Evolutionary conservation across 2,329 filamentous ascomycete species (phyloP).

Genomic region (Venturia asperata): DNA sequence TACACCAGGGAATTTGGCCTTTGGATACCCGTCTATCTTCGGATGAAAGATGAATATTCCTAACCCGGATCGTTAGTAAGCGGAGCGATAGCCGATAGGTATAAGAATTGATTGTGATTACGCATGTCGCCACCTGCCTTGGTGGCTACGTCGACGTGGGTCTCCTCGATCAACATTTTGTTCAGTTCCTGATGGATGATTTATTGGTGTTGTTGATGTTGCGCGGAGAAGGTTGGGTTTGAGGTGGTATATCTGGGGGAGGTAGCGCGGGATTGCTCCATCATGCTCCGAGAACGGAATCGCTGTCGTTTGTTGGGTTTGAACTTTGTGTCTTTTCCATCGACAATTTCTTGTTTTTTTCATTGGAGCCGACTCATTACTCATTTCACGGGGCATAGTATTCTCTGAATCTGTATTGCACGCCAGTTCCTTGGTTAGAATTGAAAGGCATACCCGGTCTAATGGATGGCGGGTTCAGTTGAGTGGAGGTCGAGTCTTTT

Average conservation of each 20-base stretch:
- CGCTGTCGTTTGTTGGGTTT: too few relatives aligned
- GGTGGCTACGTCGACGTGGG: slow-evolving; percentile 52
- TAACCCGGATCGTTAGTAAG: slow-evolving; percentile 33
- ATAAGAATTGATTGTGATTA: slow-evolving; percentile 27
- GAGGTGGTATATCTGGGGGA: background rate
- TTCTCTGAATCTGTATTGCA: too few relatives aligned
- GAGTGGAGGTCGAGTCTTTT: background rate
- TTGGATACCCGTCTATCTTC: slow-evolving; percentile 73
- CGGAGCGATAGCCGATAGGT: background rate
- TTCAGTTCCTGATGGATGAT: slow-evolving; percentile 23
- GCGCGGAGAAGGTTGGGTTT: background rate
- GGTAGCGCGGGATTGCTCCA: background rate
- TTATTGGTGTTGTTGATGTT: background rate
- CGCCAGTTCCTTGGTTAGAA: too few relatives aligned
- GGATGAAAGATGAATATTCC: slow-evolving; percentile 89
- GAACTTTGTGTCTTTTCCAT: too few relatives aligned
- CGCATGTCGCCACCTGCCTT: slow-evolving; percentile 54
- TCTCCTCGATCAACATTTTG: slow-evolving; percentile 54
- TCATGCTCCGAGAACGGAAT: background rate
- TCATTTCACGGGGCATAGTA: too few relatives aligned
- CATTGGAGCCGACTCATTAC: too few relatives aligned
- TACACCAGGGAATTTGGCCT: slow-evolving; percentile 83
- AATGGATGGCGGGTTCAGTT: background rate
- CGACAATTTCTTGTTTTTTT: too few relatives aligned
- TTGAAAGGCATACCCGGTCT: too few relatives aligned